phyloP scores from a whole-genome alignment of 75 land plant species.

The Sequoia sempervirens region DNA sequence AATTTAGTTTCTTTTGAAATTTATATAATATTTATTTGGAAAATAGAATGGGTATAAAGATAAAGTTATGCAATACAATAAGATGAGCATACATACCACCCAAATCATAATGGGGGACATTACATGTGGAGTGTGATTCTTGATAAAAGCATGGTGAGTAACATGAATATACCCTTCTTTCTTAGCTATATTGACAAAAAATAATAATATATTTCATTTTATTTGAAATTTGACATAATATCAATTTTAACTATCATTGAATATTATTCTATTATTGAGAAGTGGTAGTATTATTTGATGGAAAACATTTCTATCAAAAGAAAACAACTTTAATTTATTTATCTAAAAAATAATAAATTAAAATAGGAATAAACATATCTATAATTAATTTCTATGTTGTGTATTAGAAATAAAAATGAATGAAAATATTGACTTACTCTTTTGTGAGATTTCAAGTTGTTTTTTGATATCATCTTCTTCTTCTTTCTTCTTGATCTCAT shows the following conservation, averaged over 20 bases:
- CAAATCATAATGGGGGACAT: not conserved
- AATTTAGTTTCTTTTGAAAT: not conserved
- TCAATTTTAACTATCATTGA: not conserved
- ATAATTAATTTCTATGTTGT: too few species aligned
- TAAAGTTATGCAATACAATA: not conserved
- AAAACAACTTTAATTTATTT: not conserved
- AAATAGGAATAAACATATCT: too few species aligned
- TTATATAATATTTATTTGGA: not conserved
- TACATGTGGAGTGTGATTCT: not conserved
- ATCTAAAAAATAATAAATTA: not conserved
- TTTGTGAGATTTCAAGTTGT: not conserved
- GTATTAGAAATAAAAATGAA: not conserved
- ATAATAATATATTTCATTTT: not conserved
- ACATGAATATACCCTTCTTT: slow-evolving; percentile 38
- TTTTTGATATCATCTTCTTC: too few species aligned
- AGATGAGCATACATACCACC: not conserved
- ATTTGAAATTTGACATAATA: not conserved
- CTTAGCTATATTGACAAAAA: slow-evolving; percentile 22
- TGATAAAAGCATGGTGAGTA: not conserved
- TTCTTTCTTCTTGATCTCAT: not conserved
- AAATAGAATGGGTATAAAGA: not conserved
- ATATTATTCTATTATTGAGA: not conserved
- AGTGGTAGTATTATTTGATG: not conserved
- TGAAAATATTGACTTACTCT: not conserved
- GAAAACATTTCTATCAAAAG: not conserved